Evolutionary conservation across 2,329 filamentous ascomycete species (phyloP).

Genomic region (Hymenoscyphus scutula): DNA sequence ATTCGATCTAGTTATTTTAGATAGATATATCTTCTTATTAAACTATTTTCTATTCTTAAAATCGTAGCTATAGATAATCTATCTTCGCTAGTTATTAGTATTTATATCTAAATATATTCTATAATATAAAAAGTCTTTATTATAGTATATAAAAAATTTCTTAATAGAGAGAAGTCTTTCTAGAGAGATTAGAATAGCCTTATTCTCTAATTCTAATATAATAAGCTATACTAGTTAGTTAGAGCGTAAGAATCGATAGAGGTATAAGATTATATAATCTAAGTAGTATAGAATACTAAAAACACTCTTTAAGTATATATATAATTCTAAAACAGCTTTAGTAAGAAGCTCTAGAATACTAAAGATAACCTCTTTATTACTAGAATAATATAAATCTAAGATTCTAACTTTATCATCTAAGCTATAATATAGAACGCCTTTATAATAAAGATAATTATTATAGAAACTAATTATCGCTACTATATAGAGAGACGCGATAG

Average conservation of each 20-base stretch:
- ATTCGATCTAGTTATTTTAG: slow-evolving; percentile 60
- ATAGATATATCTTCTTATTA: slow-evolving; percentile 48
- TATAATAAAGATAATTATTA: slow-evolving; percentile 59
- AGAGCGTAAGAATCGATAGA: slow-evolving; percentile 46
- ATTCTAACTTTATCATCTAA: slow-evolving; percentile 53
- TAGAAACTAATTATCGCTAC: slow-evolving; percentile 58
- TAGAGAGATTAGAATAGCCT: slow-evolving; percentile 42
- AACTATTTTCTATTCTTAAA: slow-evolving; percentile 44
- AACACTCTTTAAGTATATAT: slow-evolving; percentile 40
- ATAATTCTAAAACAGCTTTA: slow-evolving; percentile 39
- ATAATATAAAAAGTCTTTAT: slow-evolving; percentile 59
- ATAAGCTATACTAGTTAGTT: slow-evolving; percentile 51
- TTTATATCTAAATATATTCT: slow-evolving; percentile 59
- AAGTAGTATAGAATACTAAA: slow-evolving; percentile 58
- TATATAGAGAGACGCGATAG: slow-evolving; percentile 60
- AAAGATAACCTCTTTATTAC: slow-evolving; percentile 52
- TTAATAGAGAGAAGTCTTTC: slow-evolving; percentile 44
- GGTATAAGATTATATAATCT: slow-evolving; percentile 55
- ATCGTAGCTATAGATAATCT: slow-evolving; percentile 57
- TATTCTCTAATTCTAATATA: slow-evolving; percentile 44
- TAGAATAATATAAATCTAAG: slow-evolving; percentile 53
- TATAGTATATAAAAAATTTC: slow-evolving; percentile 68
- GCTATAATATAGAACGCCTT: slow-evolving; percentile 65
- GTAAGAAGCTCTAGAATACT: slow-evolving; percentile 47
- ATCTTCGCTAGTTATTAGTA: slow-evolving; percentile 56